Evolutionary conservation across 1,139 yeast species (phyloP).

Genomic region (Taiozyma sp.): DNA sequence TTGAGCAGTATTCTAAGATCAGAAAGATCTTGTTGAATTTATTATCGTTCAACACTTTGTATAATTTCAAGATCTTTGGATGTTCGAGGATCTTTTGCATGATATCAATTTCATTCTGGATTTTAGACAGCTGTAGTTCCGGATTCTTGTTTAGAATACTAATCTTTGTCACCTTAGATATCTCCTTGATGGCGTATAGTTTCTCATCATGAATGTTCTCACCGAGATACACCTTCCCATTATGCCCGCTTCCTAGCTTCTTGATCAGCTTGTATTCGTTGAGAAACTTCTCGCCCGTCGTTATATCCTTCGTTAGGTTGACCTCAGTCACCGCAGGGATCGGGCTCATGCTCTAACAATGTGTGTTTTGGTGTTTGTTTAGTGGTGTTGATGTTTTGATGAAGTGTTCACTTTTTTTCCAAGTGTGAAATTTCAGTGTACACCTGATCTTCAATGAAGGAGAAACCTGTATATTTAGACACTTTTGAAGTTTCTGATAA

Average conservation of each 20-base stretch:
- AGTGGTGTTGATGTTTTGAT: constrained; percentile 1
- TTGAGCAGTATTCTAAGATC: constrained; percentile 44
- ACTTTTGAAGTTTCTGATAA: background rate
- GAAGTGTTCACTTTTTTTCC: background rate
- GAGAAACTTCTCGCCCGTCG: constrained; percentile 26
- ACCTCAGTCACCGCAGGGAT: constrained; percentile 21
- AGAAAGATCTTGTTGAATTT: constrained; percentile 42
- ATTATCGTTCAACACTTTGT: constrained; percentile 7
- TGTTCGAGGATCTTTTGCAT: constrained; percentile 44
- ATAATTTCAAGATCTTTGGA: constrained; percentile 40
- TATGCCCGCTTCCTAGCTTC: constrained; percentile 63
- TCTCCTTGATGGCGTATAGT: constrained; percentile 59
- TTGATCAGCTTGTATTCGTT: constrained; percentile 56
- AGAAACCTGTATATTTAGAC: background rate
- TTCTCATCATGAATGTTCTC: constrained; percentile 43
- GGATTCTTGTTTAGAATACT: constrained; percentile 26
- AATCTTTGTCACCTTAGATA: constrained; percentile 40
- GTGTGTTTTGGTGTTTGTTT: background rate
- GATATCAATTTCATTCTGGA: constrained; percentile 38
- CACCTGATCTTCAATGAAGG: background rate
- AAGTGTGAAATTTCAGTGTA: background rate
- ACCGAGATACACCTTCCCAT: constrained; percentile 66
- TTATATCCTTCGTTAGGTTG: constrained; percentile 19
- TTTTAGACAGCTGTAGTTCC: constrained; percentile 23
- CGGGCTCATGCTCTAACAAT: background rate